Conservation (phyloP, 768 basidiomycete species). For the Podaxis mareebaensis region DNA sequence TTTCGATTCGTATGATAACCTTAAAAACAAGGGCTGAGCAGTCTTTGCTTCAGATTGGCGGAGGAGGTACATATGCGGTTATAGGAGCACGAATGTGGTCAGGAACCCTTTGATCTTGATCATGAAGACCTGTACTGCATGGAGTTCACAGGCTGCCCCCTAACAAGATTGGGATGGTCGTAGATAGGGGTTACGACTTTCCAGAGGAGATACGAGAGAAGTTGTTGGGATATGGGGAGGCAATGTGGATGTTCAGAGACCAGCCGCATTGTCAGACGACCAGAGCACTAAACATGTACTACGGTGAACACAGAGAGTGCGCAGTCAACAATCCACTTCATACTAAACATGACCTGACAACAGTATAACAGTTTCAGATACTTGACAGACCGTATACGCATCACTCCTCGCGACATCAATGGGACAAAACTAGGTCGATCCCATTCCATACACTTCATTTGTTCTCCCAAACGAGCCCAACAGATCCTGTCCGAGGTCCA, state of each 20-base stretch:
- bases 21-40: conserved; percentile 8
- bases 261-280: conserved; percentile 60
- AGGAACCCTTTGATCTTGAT: neutral
- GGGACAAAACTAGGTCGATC: conserved; percentile 54
- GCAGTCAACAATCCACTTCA: conserved; percentile 15
- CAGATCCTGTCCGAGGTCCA: conserved; percentile 66
- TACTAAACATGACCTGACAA: conserved; percentile 2
- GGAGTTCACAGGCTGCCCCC: conserved; percentile 58
- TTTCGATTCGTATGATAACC: neutral
- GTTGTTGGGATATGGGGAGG: conserved; percentile 62
- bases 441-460: conserved; percentile 75
- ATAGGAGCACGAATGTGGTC: conserved; percentile 86
- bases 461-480: conserved; percentile 73
- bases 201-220: conserved; percentile 53
- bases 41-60: conserved; percentile 66
- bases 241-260: conserved; percentile 80
- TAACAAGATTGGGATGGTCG: conserved; percentile 71
- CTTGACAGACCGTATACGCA: conserved; percentile 65
- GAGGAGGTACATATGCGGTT: conserved; percentile 81
- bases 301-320: conserved; percentile 72
- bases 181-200: conserved; percentile 83
- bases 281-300: conserved; percentile 72
- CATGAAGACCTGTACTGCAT: neutral
- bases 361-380: conserved; percentile 66
- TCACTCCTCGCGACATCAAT: conserved; percentile 69